Evolutionary conservation across 164 flowering plant genomes (phyloP), one percentile per base, ranked within the genome.

Genomic region (Vitis rupestris): DNA sequence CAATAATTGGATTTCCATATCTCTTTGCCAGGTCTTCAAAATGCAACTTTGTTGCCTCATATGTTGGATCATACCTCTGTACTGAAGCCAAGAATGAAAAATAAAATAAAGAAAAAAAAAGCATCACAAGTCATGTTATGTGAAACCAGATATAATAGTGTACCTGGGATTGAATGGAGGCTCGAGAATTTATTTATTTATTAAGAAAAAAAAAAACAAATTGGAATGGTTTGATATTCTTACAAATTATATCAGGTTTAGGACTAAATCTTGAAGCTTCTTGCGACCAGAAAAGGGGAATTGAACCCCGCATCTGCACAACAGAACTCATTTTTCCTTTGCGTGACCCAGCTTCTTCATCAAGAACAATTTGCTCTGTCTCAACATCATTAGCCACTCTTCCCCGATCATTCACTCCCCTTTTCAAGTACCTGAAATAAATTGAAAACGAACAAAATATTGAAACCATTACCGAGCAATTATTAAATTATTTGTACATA

Each of bases 281-380:
- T 79, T 95, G 99, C 3, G 99, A 95, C 99, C 99, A 95, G 69
- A 95, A 95, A 59, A 95, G 98, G 4, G 99, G 99, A 73, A 95
- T 95, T 69, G 98, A 95, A 67, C 99, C 99, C 62, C 98, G 86
- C 98, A 93, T 93, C 77, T 95, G 99, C 64, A 93, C 97, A 74
- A 91, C 90, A 64, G 99, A 93, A 82, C 94, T 95, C 99, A 95
- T 95, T 79, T 84, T 88, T 57, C 99, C 99, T 72, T 89, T 90
- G 84, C 85, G 81, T 17, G 86, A 86, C 57, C 99, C 99, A 79
- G 93, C 88, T 81, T 87, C 98, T 78, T 95, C 99, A 75, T 93
- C 96, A 73, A 95, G 89, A 55, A 95, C 85, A 73, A 95, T 85
- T 76, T 95, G 99, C 75, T 95, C 99, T 66, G 99, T 95, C 74